These are phyloP conservation scores for thale cress (Arabidopsis thaliana) DNA, from an alignment of 345 rosid genomes.

Conservation along the genomic window TAIR10.1 NC_003071.7:4333501-4334000, in stretches of 20 bases:
- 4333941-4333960: no score
- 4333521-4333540: conserved; percentile 11
- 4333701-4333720: not conserved
- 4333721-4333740: not conserved
- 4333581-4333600: not conserved
- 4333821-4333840: no score
- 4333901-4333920: no score
- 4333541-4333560: not conserved
- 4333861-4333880: no score
- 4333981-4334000: no score
- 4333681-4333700: conserved; percentile 3
- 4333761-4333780: not conserved
- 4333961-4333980: no score
- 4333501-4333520: not conserved
- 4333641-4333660: not conserved
- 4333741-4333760: not conserved
- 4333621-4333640: not conserved
- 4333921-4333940: no score
- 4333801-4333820: no score
- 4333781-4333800: not conserved
- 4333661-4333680: not conserved
- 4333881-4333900: no score
- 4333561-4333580: not conserved
- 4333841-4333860: no score
- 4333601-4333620: conserved; percentile 3